Evolutionary conservation across 495 filamentous ascomycete genomes (phyloP).

Genomic region (Penicillium antarcticum): DNA sequence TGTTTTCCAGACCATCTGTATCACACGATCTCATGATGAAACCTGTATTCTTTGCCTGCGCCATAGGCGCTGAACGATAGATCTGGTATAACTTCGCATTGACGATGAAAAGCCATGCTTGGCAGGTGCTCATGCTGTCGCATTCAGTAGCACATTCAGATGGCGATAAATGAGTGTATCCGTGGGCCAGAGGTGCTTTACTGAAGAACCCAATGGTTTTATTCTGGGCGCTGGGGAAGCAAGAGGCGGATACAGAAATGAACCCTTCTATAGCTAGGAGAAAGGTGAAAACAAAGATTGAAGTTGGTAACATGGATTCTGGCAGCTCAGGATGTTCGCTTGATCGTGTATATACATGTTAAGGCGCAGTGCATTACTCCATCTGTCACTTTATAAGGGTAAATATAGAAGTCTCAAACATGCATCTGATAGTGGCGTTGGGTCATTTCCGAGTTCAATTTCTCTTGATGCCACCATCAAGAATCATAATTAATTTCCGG

Average conservation of each 20-base stretch:
- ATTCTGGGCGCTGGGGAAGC: conserved; percentile 7
- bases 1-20: too few species aligned
- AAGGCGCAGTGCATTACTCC: background rate
- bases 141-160: conserved; percentile 7
- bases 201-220: conserved; percentile 7
- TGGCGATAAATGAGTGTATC: conserved; percentile 5
- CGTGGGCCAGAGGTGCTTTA: conserved; percentile 6
- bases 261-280: too few species aligned
- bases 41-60: conserved; percentile 5
- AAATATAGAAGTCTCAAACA: too few species aligned
- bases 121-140: conserved; percentile 1
- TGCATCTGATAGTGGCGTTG: too few species aligned
- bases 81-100: conserved; percentile 2
- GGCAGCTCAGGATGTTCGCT: too few species aligned
- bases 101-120: conserved; percentile 6
- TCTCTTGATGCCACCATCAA: too few species aligned
- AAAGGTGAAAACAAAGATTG: too few species aligned
- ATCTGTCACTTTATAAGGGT: background rate
- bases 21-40: conserved; percentile 8
- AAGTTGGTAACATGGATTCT: too few species aligned
- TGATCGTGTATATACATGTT: too few species aligned
- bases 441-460: too few species aligned
- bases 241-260: conserved; percentile 4
- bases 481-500: too few species aligned
- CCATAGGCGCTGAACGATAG: conserved; percentile 5